phyloP scores from a whole-genome alignment of 495 filamentous ascomycete species.

The Talaromyces borbonicus region DNA sequence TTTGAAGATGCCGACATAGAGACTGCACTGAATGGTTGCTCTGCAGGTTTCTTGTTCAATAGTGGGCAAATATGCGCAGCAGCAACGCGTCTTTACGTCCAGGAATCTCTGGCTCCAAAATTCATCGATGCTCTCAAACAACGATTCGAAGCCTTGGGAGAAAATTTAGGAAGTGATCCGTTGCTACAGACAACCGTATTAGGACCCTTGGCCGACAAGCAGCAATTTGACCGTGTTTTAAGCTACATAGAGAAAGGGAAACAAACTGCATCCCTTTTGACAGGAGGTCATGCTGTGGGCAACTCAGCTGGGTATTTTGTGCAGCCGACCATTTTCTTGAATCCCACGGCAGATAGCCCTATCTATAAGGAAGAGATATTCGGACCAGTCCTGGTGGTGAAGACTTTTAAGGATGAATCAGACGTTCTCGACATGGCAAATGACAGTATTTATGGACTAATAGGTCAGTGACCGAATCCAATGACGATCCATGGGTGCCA shows the following conservation, averaged over 20 bases:
- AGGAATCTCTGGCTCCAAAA: not conserved
- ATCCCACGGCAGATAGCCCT: slow-evolving; percentile 26
- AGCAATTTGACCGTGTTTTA: not conserved
- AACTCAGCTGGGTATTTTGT: slow-evolving; percentile 25
- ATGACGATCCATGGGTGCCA: no score
- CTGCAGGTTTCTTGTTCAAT: not conserved
- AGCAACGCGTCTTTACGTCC: not conserved
- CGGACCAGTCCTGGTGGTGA: slow-evolving; percentile 39
- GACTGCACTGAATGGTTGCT: not conserved
- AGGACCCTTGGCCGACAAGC: not conserved
- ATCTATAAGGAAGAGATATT: slow-evolving; percentile 46
- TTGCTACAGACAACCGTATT: not conserved
- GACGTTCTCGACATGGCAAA: slow-evolving; percentile 42
- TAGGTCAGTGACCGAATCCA: slow-evolving; percentile 7
- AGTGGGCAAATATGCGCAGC: not conserved
- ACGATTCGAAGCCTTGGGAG: not conserved
- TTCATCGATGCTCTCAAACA: not conserved
- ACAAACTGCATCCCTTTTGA: not conserved
- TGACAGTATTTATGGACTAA: slow-evolving; percentile 37
- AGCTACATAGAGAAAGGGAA: not conserved
- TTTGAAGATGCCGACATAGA: slow-evolving; percentile 37
- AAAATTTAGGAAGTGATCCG: not conserved
- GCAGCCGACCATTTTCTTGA: slow-evolving; percentile 37
- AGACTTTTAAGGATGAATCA: slow-evolving; percentile 43
- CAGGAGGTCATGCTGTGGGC: not conserved